Conservation (phyloP, 179 eudicot species). For the Dionaea muscipula region DNA sequence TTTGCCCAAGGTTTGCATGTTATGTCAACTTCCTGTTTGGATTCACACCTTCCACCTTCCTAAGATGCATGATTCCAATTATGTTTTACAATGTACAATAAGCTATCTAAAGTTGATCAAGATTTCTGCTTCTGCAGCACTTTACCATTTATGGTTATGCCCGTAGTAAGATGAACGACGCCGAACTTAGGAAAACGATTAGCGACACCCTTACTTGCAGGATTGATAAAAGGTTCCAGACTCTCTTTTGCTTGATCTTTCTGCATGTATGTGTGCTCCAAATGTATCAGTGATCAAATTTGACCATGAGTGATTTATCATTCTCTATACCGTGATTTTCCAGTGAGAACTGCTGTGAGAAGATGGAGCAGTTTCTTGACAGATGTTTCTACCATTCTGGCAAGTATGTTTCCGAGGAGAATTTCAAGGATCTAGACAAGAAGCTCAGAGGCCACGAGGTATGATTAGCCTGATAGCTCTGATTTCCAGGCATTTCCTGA, state of each 20-base stretch:
- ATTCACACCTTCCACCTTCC: too few species aligned
- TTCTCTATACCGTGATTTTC: background rate
- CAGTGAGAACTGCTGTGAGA: slow-evolving; percentile 80
- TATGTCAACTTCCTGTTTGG: background rate
- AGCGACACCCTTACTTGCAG: slow-evolving; percentile 94
- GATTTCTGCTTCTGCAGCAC: slow-evolving; percentile 44
- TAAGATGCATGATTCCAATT: too few species aligned
- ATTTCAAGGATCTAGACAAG: slow-evolving; percentile 60
- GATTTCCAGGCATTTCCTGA: too few species aligned
- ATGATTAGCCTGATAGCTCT: slow-evolving; percentile 1
- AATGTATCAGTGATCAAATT: background rate
- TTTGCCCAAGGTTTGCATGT: slow-evolving; percentile 61
- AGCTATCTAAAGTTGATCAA: background rate
- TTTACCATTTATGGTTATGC: slow-evolving; percentile 94
- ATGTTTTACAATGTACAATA: too few species aligned
- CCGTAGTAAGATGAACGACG: slow-evolving; percentile 97
- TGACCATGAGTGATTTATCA: background rate
- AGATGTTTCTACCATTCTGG: slow-evolving; percentile 87
- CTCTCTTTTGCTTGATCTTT: background rate
- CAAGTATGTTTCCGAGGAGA: slow-evolving; percentile 58
- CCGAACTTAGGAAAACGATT: slow-evolving; percentile 74
- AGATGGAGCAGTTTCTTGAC: slow-evolving; percentile 82
- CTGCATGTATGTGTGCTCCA: background rate
- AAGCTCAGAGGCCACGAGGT: slow-evolving; percentile 89
- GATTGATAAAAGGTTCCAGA: slow-evolving; percentile 70